Conservation (phyloP, 225 moss, liverwort and hornwort species). For the Straminergon stramineum region DNA sequence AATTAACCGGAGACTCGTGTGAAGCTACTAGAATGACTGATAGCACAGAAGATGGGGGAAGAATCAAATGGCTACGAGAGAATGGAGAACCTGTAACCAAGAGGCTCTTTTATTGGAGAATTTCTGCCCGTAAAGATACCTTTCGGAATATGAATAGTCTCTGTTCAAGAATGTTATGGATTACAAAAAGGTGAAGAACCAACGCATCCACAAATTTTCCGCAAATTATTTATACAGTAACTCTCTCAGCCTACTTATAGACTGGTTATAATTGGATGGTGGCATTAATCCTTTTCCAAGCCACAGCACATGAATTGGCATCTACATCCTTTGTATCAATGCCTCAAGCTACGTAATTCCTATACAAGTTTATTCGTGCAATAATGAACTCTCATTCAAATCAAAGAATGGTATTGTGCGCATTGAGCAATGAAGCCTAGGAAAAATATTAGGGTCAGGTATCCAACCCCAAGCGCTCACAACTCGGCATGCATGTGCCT, state of each 20-base stretch:
- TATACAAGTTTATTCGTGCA: conserved; percentile 21
- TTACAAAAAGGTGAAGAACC: background rate
- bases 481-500: background rate
- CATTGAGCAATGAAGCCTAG: background rate
- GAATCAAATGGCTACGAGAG: background rate
- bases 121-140: background rate
- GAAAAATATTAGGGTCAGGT: conserved; percentile 2
- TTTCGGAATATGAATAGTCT: background rate
- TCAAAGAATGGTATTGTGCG: conserved; percentile 13
- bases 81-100: background rate
- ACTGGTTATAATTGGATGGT: conserved; percentile 20
- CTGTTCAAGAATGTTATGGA: background rate
- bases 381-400: conserved; percentile 14
- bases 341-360: conserved; percentile 7
- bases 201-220: conserved; percentile 18
- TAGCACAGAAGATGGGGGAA: background rate
- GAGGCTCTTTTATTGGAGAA: background rate
- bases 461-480: conserved; percentile 5
- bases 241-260: conserved; percentile 35
- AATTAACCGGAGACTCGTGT: background rate
- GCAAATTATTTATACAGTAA: conserved; percentile 40
- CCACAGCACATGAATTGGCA: conserved; percentile 20
- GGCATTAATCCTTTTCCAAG: conserved; percentile 8
- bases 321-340: conserved; percentile 5
- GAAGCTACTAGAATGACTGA: background rate